Evolutionary conservation across 2,329 filamentous ascomycete species (phyloP), one percentile per base, ranked within the genome.

Genomic region (Nannizziopsis arthrosporioides): DNA sequence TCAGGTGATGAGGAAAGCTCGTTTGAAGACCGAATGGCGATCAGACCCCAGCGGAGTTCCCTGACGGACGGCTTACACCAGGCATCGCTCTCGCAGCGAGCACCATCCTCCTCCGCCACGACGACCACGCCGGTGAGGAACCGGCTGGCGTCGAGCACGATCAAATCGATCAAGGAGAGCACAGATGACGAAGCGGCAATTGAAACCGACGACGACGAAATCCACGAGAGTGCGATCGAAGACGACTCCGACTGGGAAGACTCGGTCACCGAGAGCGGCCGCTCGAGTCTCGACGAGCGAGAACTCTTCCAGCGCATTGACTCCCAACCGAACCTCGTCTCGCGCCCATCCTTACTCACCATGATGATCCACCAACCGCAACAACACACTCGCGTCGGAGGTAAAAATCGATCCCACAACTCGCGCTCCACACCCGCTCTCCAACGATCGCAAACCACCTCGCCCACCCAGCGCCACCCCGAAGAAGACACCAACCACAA

Each of bases 261-360:
- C 56, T 86, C 82, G 0, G 78, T 85, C 17, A 84, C 85, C 53
- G 85, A 93, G 57, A 92, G 84, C 61, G 84, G 82, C 49, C 84
- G 85, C 56, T 85, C 85, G 1, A 93, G 85, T 62, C 75, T 88
- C 44, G 85, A 92, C 53, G 84, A 92, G 52, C 81, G 79, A 59
- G 76, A 79, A 15, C 74, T 87, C 58, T 98, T 98, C 75, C 81
- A 89, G 65, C 84, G 92, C 7, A 88, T 96, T 42, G 86, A 94
- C 64, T 95, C 89, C 36, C 81, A 81, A 63, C 80, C 82, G 6
- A 86, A 94, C 60, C 73, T 96, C 19, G 82, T 84, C 2, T 94
- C 90, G 1, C 81, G 85, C 42, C 82, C 84, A 44, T 96, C 90
- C 1, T 77, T 96, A 36, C 82, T 98, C 55, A 95, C 89, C 0